Conservation (phyloP, 2,329 filamentous ascomycete genomes). For the Sporothrix pseudoabietina region DNA sequence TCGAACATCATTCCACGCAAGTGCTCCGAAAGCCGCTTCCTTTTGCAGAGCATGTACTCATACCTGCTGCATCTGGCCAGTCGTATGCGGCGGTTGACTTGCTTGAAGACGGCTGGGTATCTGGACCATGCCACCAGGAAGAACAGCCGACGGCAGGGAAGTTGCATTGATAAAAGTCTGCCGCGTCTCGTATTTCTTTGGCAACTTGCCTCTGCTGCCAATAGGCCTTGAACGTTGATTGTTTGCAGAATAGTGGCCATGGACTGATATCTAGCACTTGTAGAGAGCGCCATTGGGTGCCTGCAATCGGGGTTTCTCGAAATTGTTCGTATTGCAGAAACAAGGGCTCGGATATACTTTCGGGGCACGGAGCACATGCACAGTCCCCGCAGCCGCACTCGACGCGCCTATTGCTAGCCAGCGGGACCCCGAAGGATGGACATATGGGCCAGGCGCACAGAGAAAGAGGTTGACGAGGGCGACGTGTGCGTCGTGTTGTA, state of each 20-base stretch:
- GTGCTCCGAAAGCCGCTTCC: conserved; percentile 17
- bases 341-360: neutral
- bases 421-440: neutral
- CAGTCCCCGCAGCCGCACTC: conserved; percentile 11
- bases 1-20: conserved; percentile 13
- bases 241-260: neutral
- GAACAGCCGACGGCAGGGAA: conserved; percentile 5
- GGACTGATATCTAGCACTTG: neutral
- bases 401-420: neutral
- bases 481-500: neutral
- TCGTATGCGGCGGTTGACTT: neutral
- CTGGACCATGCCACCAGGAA: neutral
- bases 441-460: neutral
- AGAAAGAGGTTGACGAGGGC: neutral
- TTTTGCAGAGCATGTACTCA: neutral
- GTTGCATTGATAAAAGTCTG: neutral
- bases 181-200: neutral
- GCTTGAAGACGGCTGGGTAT: neutral
- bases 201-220: neutral
- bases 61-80: conserved; percentile 1
- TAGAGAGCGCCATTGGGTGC: neutral
- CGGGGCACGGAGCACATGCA: conserved; percentile 3
- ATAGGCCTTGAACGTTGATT: neutral
- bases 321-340: too few species aligned
- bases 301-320: neutral